Base-by-base conservation (phyloP, 108 stramenopile species). In the Fistulifera pelliculosa region DNA sequence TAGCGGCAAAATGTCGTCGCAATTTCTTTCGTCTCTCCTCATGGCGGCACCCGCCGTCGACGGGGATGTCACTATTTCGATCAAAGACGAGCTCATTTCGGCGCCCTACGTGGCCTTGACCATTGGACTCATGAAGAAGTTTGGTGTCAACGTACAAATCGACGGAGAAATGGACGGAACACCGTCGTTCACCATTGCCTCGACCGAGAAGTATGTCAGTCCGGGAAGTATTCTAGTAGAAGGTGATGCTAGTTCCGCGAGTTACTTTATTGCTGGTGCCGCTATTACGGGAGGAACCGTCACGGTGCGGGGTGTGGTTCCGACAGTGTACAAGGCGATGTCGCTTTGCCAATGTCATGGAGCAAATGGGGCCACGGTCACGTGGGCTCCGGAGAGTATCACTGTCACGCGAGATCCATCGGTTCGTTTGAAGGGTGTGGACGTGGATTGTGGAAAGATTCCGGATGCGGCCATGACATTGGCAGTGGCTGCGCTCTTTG, bases 381-480 rank as follows among this genome's bases (percentile, higher is more conserved):
- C 74, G 11, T 96, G 94, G 94, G 83, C 68, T 16, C 70, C 90
- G 0, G 93, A 94, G 51, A 73, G 73, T 54, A 98, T 98, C 54
- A 96, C 95, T 17, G 93, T 96, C 40, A 82, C 86, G 19, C 65
- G 94, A 27, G 89, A 92, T 61, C 77, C 81, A 7, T 61, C 41
- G 16, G 71, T 73, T 0, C 68, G 64, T 23, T 80, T 97, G 31
- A 88, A 82, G 73, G 91, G 96, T 8, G 89, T 94, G 7, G 94
- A 96, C 69, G 94, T 96, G 18, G 95, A 98, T 61, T 98, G 95
- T 75, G 90, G 90, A 11, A 90, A 87, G 51, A 98, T 98, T 50
- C 97, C 97, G 5, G 97, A 98, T 79, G 97, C 94, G 43, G 94
- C 97, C 48, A 98, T 98, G 97, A 98, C 95, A 18, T 71, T 98